Conservation (phyloP, 2,329 filamentous ascomycete genomes). For the Trichophyton simii region DNA sequence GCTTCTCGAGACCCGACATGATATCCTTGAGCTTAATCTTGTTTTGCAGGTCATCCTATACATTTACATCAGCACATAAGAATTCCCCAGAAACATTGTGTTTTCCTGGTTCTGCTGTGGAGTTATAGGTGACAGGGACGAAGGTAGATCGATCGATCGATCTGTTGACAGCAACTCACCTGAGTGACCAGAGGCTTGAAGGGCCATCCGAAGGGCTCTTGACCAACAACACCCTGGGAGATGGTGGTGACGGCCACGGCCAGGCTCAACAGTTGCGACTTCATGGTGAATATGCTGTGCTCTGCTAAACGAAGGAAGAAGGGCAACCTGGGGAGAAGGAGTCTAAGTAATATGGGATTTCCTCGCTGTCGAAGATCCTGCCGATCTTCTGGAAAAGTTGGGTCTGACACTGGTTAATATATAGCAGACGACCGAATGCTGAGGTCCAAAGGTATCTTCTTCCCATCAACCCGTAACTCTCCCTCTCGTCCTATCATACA, state of each 20-base stretch:
- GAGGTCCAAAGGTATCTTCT: background rate
- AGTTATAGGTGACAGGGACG: background rate
- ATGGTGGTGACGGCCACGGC: background rate
- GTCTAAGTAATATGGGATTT: background rate
- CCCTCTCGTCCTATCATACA: background rate
- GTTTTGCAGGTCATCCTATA: constrained; percentile 14
- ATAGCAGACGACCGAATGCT: background rate
- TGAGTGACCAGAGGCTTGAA: background rate
- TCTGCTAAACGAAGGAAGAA: background rate
- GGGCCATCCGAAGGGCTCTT: constrained; percentile 6
- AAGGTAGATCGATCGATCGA: background rate
- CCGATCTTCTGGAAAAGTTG: background rate
- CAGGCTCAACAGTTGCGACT: background rate
- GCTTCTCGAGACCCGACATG: constrained; percentile 12
- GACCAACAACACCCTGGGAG: background rate
- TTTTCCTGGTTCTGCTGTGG: background rate
- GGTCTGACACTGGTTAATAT: background rate
- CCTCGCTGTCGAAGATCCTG: background rate
- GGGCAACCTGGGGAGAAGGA: background rate
- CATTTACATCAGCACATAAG: constrained; percentile 5
- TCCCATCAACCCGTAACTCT: background rate
- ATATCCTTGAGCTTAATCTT: constrained; percentile 16
- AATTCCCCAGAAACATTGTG: background rate
- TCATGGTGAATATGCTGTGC: background rate
- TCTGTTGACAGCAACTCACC: background rate